phyloP scores from a whole-genome alignment of 2,329 filamentous ascomycete genomes.

The Chrysoporthe cubensis region DNA sequence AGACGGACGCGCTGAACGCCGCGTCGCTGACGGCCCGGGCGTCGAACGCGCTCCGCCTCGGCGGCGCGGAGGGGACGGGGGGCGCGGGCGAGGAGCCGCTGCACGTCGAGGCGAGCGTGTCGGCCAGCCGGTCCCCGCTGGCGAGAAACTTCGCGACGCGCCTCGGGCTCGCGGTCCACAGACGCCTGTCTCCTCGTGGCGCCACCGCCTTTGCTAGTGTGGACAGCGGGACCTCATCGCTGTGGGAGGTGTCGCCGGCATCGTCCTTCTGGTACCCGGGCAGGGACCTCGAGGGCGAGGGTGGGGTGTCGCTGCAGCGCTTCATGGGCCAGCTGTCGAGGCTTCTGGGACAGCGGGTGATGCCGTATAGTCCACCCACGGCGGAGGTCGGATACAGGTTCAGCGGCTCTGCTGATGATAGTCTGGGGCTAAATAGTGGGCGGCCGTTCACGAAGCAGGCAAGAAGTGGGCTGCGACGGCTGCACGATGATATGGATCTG shows the following conservation, averaged over 20 bases:
- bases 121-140: conserved; percentile 30
- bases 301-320: conserved; percentile 25
- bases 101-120: conserved; percentile 43
- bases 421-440: conserved; percentile 37
- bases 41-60: conserved; percentile 39
- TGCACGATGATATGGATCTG: conserved; percentile 41
- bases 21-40: conserved; percentile 43
- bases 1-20: conserved; percentile 45
- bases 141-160: conserved; percentile 33
- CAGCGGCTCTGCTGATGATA: conserved; percentile 32
- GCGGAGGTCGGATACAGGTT: conserved; percentile 48
- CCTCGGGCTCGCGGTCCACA: conserved; percentile 40
- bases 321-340: conserved; percentile 19
- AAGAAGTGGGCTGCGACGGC: conserved; percentile 42
- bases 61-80: conserved; percentile 20
- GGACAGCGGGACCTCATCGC: conserved; percentile 46
- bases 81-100: conserved; percentile 35
- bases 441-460: conserved; percentile 39
- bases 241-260: conserved; percentile 11
- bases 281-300: neutral
- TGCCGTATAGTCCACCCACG: conserved; percentile 37
- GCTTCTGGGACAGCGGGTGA: neutral
- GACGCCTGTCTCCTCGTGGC: conserved; percentile 34
- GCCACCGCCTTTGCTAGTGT: conserved; percentile 44
- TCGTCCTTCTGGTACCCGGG: neutral